Base-by-base conservation (phyloP, 345 rosid genomes). In the Excoecaria agallocha region DNA sequence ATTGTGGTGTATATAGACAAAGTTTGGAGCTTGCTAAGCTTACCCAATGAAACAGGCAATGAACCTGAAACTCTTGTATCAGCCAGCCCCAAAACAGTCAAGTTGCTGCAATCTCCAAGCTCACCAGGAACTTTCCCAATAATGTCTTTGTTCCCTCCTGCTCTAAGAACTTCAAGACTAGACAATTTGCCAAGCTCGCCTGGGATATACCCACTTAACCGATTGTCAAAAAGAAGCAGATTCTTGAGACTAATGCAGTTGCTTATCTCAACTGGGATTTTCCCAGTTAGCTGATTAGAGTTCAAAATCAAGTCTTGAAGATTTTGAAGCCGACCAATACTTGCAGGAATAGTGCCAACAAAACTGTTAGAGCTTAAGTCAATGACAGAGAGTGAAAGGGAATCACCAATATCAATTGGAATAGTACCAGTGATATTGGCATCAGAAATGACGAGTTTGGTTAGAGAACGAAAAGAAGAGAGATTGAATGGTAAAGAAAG, bases 281-380 rank as follows among this genome's bases (percentile, higher is more conserved):
- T 87, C 13, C 98, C 99, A 15, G 96, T 85, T 77, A 94, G 81
- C 79, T 85, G 87, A 75, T 94, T 94, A 0, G 98, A 92, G 84
- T 85, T 88, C 68, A 94, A 78, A 73, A 71, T 84, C 86, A 94
- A 85, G 68, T 79, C 69, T 78, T 86, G 81, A 11, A 94, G 90
- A 67, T 80, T 76, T 17, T 62, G 76, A 20, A 92, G 93, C 71
- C 74, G 77, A 46, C 92, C 89, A 45, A 94, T 76, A 62, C 77
- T 82, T 16, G 84, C 74, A 74, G 98, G 98, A 70, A 92, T 84
- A 10, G 79, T 74, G 20, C 97, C 97, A 12, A 84, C 84, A 43
- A 92, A 81, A 76, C 86, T 72, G 69, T 94, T 94, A 5, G 86
- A 85, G 78, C 95, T 82, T 4, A 94, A 82, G 75, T 89, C 91